Conservation (phyloP, 1,284 basidiomycete species). For the Trametes pubescens region DNA sequence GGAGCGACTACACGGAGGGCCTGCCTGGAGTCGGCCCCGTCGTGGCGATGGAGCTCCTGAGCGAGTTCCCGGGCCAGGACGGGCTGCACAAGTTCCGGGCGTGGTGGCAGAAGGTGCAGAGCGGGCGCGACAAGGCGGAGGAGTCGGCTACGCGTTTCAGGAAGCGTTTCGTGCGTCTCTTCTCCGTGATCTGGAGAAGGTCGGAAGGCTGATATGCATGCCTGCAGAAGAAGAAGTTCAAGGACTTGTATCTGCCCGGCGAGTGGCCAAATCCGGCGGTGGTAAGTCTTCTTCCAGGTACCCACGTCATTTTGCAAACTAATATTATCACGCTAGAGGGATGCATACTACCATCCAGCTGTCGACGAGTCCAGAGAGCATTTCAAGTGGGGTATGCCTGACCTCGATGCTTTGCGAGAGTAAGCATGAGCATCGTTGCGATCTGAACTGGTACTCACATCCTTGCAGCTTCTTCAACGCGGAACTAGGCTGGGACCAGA, state of each 20-base stretch:
- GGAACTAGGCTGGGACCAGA: constrained; percentile 87
- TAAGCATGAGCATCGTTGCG: constrained; percentile 49
- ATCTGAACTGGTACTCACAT: neutral
- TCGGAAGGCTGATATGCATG: neutral
- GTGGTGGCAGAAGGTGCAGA: constrained; percentile 98
- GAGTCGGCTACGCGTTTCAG: constrained; percentile 82
- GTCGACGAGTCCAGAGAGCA: constrained; percentile 93
- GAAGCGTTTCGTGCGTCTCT: constrained; percentile 79
- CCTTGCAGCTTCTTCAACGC: constrained; percentile 77
- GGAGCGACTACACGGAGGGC: constrained; percentile 98
- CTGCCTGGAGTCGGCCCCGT: constrained; percentile 96
- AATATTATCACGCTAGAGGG: constrained; percentile 60
- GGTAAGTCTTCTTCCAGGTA: constrained; percentile 53
- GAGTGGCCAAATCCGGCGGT: constrained; percentile 95
- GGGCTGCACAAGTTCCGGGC: constrained; percentile 88
- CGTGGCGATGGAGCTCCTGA: constrained; percentile 93
- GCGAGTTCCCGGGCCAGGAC: constrained; percentile 87
- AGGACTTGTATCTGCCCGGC: constrained; percentile 81
- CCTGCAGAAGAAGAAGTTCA: constrained; percentile 87
- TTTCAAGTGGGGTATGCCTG: constrained; percentile 97
- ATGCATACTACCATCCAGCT: constrained; percentile 92
- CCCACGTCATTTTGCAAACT: too few species aligned
- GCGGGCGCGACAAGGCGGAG: constrained; percentile 79
- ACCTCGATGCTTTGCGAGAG: constrained; percentile 89
- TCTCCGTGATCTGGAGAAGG: neutral